phyloP scores from a whole-genome alignment of 2,329 filamentous ascomycete genomes.

The Clarireedia sp. region DNA sequence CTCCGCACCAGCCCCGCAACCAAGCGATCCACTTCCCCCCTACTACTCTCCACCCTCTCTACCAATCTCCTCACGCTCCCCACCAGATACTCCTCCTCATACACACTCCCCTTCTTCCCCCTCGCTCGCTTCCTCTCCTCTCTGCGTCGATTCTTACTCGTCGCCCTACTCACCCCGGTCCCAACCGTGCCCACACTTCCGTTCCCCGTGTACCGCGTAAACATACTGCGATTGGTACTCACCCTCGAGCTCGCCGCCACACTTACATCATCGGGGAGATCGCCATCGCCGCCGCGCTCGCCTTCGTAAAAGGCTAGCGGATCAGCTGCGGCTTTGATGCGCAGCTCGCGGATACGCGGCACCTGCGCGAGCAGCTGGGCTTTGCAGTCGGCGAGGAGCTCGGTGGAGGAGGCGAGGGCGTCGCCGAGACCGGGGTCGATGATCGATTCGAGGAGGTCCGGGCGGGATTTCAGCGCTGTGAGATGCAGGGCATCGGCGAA shows the following conservation, averaged over 20 bases:
- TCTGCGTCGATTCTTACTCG: constrained; percentile 76
- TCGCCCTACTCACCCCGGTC: constrained; percentile 68
- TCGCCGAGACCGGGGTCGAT: constrained; percentile 77
- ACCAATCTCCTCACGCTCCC: constrained; percentile 78
- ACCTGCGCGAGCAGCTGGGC: constrained; percentile 76
- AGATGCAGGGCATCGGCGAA: constrained; percentile 87
- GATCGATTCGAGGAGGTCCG: constrained; percentile 54
- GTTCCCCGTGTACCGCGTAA: constrained; percentile 83
- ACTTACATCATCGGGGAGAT: constrained; percentile 87
- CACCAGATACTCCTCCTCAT: constrained; percentile 95
- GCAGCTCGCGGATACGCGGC: constrained; percentile 75
- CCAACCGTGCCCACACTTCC: constrained; percentile 48
- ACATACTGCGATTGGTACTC: constrained; percentile 77
- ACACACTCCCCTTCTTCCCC: constrained; percentile 93
- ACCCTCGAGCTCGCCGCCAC: constrained; percentile 74
- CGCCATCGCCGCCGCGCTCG: constrained; percentile 52
- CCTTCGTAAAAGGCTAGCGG: constrained; percentile 86
- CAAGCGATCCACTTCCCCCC: constrained; percentile 64
- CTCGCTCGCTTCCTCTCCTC: constrained; percentile 93
- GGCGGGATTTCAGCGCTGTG: constrained; percentile 48
- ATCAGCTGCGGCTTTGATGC: constrained; percentile 72
- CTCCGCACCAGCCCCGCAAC: constrained; percentile 71
- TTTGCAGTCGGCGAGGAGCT: constrained; percentile 90
- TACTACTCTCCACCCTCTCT: constrained; percentile 66
- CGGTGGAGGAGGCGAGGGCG: constrained; percentile 72